Evolutionary conservation across 1,284 basidiomycete species (phyloP).

Genomic region (Rhizoctonia solani): DNA sequence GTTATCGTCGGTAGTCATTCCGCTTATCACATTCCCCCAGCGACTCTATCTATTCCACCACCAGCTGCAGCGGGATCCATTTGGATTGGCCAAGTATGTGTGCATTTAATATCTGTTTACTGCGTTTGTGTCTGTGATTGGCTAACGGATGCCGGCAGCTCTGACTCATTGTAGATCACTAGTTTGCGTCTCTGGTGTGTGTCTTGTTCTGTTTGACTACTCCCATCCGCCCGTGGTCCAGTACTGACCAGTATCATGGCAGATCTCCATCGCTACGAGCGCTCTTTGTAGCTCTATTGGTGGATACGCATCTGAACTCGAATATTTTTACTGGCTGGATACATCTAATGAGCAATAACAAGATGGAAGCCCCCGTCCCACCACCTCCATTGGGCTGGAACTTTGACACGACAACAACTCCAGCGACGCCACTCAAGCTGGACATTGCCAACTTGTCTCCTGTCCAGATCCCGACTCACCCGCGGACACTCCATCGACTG

Average conservation of each 20-base stretch:
- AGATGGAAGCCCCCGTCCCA: too few relatives aligned
- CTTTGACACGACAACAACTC: neutral
- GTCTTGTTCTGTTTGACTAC: too few relatives aligned
- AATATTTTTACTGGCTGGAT: neutral
- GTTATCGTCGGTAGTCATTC: too few relatives aligned
- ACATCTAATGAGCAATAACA: too few relatives aligned
- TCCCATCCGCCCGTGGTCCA: too few relatives aligned
- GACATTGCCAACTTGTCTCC: conserved; percentile 19
- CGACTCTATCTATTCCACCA: neutral
- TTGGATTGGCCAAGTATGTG: neutral
- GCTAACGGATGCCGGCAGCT: neutral
- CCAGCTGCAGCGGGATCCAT: neutral
- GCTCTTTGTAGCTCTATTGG: too few relatives aligned
- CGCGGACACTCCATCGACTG: conserved; percentile 4
- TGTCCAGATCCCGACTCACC: neutral
- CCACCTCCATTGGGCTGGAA: conserved; percentile 8
- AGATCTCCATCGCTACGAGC: too few relatives aligned
- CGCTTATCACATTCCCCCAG: conserved; percentile 19
- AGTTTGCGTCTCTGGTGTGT: neutral
- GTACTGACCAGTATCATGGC: too few relatives aligned
- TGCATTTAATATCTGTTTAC: too few relatives aligned
- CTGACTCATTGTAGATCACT: neutral
- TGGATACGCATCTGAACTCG: too few relatives aligned
- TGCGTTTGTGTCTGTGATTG: neutral
- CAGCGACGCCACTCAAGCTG: conserved; percentile 13